phyloP scores from a whole-genome alignment of 176 grass and related monocot species.

The Carex pumila region DNA sequence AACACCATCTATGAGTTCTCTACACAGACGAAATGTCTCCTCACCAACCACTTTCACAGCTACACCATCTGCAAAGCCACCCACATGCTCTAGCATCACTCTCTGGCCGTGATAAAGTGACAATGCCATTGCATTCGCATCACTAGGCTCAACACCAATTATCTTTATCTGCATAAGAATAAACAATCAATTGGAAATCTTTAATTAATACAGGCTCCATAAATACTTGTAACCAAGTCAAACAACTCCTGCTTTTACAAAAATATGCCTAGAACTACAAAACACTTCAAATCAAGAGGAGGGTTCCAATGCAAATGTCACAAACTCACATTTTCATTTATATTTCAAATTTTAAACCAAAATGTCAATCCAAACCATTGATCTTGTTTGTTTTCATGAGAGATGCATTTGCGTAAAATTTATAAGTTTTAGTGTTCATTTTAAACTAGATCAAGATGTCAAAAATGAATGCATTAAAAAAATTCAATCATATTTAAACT shows the following conservation, averaged over 20 bases:
- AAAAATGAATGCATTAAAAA: no score
- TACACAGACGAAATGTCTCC: slow-evolving; percentile 81
- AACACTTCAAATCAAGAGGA: not conserved
- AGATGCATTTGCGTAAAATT: no score
- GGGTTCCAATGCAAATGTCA: not conserved
- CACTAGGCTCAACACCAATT: slow-evolving; percentile 93
- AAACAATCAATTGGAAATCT: not conserved
- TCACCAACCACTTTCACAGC: slow-evolving; percentile 95
- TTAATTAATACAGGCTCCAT: not conserved
- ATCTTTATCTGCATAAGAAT: slow-evolving; percentile 69
- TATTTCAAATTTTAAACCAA: no score
- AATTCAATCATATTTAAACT: no score
- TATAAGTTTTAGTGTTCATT: no score
- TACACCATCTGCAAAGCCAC: slow-evolving; percentile 96
- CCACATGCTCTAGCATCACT: slow-evolving; percentile 87
- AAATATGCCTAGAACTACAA: not conserved
- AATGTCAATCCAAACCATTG: no score
- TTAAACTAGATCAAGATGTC: no score
- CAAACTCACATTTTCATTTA: no score
- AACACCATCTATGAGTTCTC: slow-evolving; percentile 89
- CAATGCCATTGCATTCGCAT: slow-evolving; percentile 99
- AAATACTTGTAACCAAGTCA: not conserved
- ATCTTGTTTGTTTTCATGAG: no score
- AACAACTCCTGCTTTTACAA: not conserved
- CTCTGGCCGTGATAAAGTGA: slow-evolving; percentile 79